These are phyloP conservation scores for Prunus fruticosa DNA, from an alignment of 306 rosid species.

Conservation along the genomic window DNA sequence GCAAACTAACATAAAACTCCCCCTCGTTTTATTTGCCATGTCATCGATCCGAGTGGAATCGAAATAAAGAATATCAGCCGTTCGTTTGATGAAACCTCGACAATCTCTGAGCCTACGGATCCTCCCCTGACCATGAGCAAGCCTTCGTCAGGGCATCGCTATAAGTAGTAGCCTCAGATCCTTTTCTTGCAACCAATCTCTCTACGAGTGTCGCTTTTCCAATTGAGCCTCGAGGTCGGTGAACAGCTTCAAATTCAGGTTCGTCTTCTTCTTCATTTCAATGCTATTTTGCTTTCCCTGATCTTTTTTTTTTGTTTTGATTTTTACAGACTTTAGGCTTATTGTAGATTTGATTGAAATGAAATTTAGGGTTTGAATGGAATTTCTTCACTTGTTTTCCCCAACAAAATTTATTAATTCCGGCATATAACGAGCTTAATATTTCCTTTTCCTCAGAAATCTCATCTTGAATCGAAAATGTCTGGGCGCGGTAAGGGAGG, in stretches of 20 bases:
- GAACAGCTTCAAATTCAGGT: neutral
- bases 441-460: neutral
- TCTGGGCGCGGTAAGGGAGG: slow-evolving; percentile 35
- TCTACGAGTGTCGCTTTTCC: neutral
- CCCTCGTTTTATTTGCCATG: slow-evolving; percentile 6
- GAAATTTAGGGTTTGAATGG: neutral
- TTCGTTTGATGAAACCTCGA: neutral
- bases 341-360: no score
- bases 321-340: neutral
- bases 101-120: neutral
- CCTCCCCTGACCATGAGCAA: neutral
- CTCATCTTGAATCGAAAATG: neutral
- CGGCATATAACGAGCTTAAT: neutral
- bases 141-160: neutral
- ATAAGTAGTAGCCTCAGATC: neutral
- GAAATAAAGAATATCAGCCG: neutral
- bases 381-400: neutral
- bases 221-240: no score
- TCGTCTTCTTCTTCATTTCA: neutral
- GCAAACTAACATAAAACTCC: neutral
- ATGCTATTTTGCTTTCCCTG: neutral
- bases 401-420: neutral
- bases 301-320: no score
- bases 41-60: slow-evolving; percentile 19
- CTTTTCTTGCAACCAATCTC: neutral